phyloP scores from a whole-genome alignment of 139 green algal genomes.

The Prasinococcaceae sp. region DNA sequence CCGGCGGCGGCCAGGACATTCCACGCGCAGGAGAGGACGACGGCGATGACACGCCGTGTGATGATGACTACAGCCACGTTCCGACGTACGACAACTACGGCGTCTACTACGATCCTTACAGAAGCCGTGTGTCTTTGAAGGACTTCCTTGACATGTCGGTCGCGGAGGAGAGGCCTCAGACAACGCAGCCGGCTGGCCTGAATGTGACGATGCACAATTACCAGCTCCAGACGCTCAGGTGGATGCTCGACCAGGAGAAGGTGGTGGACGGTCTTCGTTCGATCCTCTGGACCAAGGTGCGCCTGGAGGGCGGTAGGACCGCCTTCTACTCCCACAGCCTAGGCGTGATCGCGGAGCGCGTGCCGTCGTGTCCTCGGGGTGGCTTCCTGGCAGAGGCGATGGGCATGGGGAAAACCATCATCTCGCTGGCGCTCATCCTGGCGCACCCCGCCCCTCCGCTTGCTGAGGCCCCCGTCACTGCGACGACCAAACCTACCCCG shows the following conservation, averaged over 20 bases:
- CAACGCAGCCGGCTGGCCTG: conserved; percentile 35
- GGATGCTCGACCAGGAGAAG: conserved; percentile 37
- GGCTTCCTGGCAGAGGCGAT: conserved; percentile 8
- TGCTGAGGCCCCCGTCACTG: not conserved
- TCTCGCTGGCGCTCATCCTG: conserved; percentile 45
- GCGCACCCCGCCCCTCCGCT: conserved; percentile 25
- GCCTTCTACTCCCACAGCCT: not conserved
- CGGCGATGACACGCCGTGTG: too few relatives aligned
- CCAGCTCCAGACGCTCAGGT: conserved; percentile 50
- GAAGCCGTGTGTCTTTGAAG: too few relatives aligned
- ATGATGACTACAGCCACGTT: too few relatives aligned
- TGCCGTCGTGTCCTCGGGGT: conserved; percentile 18
- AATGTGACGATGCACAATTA: conserved; percentile 39
- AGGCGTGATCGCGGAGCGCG: not conserved
- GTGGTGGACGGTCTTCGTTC: not conserved
- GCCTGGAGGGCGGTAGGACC: not conserved
- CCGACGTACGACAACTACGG: too few relatives aligned
- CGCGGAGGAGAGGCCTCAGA: too few relatives aligned
- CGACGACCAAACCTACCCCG: conserved; percentile 1
- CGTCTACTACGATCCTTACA: too few relatives aligned
- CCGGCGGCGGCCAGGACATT: too few relatives aligned
- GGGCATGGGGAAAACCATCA: conserved; percentile 56
- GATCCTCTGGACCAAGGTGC: not conserved
- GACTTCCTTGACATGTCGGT: too few relatives aligned
- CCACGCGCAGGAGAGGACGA: too few relatives aligned